A percentile compares a stretch with the other conserved stretches of the same genome.
These are phyloP conservation scores for Strobilomyces confusus DNA, from an alignment of 768 basidiomycete genomes.

Conservation along the genomic window DNA sequence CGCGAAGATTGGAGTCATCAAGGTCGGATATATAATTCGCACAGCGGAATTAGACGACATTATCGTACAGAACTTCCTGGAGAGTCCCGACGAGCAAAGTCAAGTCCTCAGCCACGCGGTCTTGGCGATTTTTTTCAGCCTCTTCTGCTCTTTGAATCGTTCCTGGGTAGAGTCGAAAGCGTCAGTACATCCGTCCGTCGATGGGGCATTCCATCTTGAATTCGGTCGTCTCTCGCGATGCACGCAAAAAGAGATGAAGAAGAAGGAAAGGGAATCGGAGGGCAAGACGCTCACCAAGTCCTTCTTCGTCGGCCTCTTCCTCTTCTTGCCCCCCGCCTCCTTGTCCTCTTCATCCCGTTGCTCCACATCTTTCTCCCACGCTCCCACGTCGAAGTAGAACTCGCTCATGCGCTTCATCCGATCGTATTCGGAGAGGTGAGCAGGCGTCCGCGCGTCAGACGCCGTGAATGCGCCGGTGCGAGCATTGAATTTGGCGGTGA, in stretches of 20 bases:
- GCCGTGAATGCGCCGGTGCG: slow-evolving; percentile 75
- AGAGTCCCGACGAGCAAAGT: neutral
- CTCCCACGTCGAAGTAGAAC: slow-evolving; percentile 81
- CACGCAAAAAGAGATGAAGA: slow-evolving; percentile 15
- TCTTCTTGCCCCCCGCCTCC: slow-evolving; percentile 61
- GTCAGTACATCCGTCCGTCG: slow-evolving; percentile 26
- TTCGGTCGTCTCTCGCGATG: slow-evolving; percentile 18
- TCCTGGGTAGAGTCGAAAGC: slow-evolving; percentile 45
- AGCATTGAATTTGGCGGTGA: slow-evolving; percentile 74
- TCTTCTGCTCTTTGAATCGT: slow-evolving; percentile 80
- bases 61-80: neutral
- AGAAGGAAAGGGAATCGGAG: slow-evolving; percentile 12
- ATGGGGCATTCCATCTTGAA: slow-evolving; percentile 17
- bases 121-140: slow-evolving; percentile 78
- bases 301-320: slow-evolving; percentile 76
- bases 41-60: neutral
- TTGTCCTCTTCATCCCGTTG: slow-evolving; percentile 42
- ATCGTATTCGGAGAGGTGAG: slow-evolving; percentile 76
- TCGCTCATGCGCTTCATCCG: slow-evolving; percentile 78
- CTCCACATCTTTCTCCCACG: slow-evolving; percentile 72
- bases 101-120: slow-evolving; percentile 79
- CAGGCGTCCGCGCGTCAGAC: slow-evolving; percentile 63
- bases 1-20: neutral
- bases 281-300: slow-evolving; percentile 58
- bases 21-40: neutral